These are phyloP conservation scores for Kazachstania viticola DNA, from an alignment of 805 yeast genomes.

Conservation along the genomic window DNA sequence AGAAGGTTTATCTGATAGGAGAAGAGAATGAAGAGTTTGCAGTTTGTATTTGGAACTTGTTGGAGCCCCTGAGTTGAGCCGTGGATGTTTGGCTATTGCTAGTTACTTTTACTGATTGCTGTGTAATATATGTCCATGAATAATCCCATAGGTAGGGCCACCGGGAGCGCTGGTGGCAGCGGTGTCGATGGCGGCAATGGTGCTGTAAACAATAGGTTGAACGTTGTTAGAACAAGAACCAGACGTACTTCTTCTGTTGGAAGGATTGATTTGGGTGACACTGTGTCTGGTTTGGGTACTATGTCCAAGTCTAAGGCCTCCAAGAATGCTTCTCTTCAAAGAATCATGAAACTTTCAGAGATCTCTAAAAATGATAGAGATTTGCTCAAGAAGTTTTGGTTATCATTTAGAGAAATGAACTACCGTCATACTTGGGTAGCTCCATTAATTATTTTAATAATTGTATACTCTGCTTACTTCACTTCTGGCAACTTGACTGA, in stretches of 20 bases:
- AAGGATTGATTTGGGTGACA: conserved; percentile 60
- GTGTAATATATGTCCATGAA: too few relatives aligned
- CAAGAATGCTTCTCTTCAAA: conserved; percentile 25
- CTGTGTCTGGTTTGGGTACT: conserved; percentile 55
- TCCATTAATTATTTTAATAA: conserved; percentile 41
- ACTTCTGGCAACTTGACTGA: conserved; percentile 46
- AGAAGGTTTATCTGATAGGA: too few relatives aligned
- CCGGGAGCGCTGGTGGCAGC: too few relatives aligned
- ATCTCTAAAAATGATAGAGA: conserved; percentile 38
- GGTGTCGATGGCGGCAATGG: background rate
- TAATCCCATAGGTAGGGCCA: too few relatives aligned
- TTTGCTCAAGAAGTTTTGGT: conserved; percentile 41
- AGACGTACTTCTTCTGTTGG: conserved; percentile 64
- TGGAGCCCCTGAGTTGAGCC: too few relatives aligned
- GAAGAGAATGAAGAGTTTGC: too few relatives aligned
- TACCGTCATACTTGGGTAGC: conserved; percentile 59
- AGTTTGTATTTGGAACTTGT: too few relatives aligned
- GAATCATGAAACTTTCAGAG: conserved; percentile 4
- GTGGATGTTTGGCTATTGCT: too few relatives aligned
- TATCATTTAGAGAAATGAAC: conserved; percentile 34
- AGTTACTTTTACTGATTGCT: too few relatives aligned
- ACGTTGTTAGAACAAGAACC: conserved; percentile 1
- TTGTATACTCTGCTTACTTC: conserved; percentile 35
- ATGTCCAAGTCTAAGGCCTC: conserved; percentile 39
- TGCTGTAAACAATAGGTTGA: background rate